Conservation (phyloP, 108 stramenopile genomes). For the Cyclotella atomus region DNA sequence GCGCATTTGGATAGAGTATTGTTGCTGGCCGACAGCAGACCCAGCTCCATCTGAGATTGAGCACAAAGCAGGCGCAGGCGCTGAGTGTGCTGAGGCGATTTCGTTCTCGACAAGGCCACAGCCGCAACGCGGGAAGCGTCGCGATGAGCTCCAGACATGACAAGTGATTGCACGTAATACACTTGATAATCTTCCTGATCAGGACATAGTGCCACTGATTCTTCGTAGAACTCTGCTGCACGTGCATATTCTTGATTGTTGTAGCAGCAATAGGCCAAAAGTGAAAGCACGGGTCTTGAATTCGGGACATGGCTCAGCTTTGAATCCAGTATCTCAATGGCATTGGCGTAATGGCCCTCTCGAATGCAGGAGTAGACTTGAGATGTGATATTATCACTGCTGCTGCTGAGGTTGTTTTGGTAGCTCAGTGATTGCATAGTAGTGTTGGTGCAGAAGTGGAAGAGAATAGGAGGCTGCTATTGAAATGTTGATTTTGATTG, state of each 20-base stretch:
- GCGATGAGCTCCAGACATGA: constrained; percentile 63
- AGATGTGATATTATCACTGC: constrained; percentile 30
- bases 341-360: constrained; percentile 31
- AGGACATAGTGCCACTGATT: constrained; percentile 74
- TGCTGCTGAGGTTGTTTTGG: too few relatives aligned
- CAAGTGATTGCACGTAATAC: constrained; percentile 83
- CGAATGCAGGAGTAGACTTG: constrained; percentile 39
- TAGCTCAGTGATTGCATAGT: too few relatives aligned
- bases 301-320: constrained; percentile 71
- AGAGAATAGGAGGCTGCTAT: too few relatives aligned
- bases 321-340: constrained; percentile 36
- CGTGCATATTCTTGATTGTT: constrained; percentile 59
- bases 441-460: too few relatives aligned
- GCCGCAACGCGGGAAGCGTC: constrained; percentile 61
- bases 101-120: neutral
- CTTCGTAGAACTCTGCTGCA: constrained; percentile 75
- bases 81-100: constrained; percentile 53
- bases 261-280: constrained; percentile 90
- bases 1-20: constrained; percentile 66
- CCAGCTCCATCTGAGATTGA: constrained; percentile 76
- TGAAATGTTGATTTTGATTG: too few relatives aligned
- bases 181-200: constrained; percentile 82
- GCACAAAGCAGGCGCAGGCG: constrained; percentile 73
- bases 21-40: constrained; percentile 59
- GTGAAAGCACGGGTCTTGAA: constrained; percentile 72